Evolutionary conservation across 73 alveolate genomes (phyloP).

Genomic region (Paramecium primaurelia): DNA sequence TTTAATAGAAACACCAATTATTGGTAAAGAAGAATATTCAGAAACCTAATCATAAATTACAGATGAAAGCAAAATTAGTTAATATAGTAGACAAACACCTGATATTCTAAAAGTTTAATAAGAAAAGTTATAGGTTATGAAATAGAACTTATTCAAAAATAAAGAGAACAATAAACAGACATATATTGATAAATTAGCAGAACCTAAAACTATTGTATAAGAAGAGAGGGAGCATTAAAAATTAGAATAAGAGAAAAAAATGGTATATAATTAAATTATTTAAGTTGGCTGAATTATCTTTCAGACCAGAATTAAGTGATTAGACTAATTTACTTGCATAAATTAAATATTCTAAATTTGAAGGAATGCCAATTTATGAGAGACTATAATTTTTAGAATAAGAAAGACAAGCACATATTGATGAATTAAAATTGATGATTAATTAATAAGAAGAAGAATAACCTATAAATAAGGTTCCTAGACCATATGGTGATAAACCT

Average conservation of each 20-base stretch:
- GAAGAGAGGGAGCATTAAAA: neutral
- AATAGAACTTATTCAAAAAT: neutral
- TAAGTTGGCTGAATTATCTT: neutral
- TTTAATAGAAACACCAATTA: neutral
- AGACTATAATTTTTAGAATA: neutral
- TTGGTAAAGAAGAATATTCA: neutral
- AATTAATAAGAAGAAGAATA: neutral
- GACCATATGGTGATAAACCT: neutral
- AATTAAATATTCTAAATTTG: neutral
- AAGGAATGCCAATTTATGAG: conserved; percentile 13
- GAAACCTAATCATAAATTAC: neutral
- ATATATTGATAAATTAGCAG: neutral
- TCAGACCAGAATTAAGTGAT: neutral
- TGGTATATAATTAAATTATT: neutral
- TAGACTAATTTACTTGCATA: neutral
- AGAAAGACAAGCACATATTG: conserved; percentile 14
- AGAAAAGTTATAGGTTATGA: neutral
- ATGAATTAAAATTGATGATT: neutral
- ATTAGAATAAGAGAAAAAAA: neutral
- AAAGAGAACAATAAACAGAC: neutral
- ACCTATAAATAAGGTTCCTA: neutral
- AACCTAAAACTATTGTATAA: neutral
- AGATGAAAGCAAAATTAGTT: neutral
- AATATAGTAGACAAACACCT: neutral
- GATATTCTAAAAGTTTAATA: neutral